Evolutionary conservation across 1,139 yeast species (phyloP).

Genomic region (Saccharomyces hybrid): DNA sequence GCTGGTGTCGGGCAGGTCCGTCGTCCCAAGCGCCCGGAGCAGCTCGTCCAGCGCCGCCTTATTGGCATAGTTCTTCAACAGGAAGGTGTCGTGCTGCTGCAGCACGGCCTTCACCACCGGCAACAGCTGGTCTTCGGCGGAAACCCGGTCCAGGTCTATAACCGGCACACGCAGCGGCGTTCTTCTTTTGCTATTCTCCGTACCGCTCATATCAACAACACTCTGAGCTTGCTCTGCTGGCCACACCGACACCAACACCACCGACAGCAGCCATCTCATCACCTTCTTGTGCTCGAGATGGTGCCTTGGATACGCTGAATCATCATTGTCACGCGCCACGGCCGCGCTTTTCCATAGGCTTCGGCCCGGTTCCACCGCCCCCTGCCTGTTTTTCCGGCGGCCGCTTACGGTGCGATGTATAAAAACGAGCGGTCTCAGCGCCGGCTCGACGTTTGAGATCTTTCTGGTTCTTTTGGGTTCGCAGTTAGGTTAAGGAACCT

Average conservation of each 20-base stretch:
- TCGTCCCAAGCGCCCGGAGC: constrained; percentile 5
- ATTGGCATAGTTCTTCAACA: constrained; percentile 29
- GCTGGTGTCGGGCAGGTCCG: constrained; percentile 9
- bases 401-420: not conserved
- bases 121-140: constrained; percentile 18
- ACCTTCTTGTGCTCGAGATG: not conserved
- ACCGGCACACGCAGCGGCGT: constrained; percentile 11
- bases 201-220: not conserved
- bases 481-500: no score
- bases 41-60: constrained; percentile 14
- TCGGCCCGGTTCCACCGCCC: constrained; percentile 1
- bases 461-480: not conserved
- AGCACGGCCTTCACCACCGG: constrained; percentile 21
- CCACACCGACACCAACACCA: no score
- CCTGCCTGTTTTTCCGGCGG: not conserved
- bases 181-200: not conserved
- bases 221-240: not conserved
- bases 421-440: not conserved
- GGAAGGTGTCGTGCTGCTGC: constrained; percentile 20
- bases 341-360: not conserved
- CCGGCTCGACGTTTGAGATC: not conserved
- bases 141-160: constrained; percentile 22
- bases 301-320: not conserved
- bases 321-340: not conserved
- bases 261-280: not conserved